A percentile compares a stretch with the other conserved stretches of the same genome.
phyloP scores from a whole-genome alignment of 129 eudicot species.

The Sambucus nigra region DNA sequence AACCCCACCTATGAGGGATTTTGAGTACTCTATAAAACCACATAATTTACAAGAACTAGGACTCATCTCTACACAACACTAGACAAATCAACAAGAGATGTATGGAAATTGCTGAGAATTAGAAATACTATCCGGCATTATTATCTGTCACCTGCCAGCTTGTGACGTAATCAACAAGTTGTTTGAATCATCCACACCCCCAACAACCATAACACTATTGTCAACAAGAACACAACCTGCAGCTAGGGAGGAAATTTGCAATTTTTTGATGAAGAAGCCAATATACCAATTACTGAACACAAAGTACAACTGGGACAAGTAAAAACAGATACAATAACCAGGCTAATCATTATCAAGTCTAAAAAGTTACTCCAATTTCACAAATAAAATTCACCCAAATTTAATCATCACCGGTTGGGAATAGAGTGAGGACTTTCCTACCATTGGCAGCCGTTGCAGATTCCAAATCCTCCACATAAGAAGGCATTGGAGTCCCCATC shows the following conservation, averaged over 20 bases:
- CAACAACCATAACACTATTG: slow-evolving; percentile 9
- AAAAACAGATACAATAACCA: background rate
- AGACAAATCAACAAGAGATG: slow-evolving; percentile 17
- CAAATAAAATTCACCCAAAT: slow-evolving; percentile 21
- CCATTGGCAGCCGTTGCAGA: slow-evolving; percentile 46
- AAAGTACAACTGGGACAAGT: background rate
- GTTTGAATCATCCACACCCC: slow-evolving; percentile 9
- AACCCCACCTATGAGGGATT: slow-evolving; percentile 15
- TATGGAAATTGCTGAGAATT: slow-evolving; percentile 9
- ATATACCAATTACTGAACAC: slow-evolving; percentile 1
- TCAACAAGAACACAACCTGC: background rate
- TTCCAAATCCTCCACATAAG: slow-evolving; percentile 75
- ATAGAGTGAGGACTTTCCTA: slow-evolving; percentile 74
- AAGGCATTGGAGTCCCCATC: slow-evolving; percentile 37
- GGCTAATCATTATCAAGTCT: slow-evolving; percentile 1
- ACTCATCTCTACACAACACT: slow-evolving; percentile 34
- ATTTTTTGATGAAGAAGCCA: background rate
- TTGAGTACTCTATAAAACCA: slow-evolving; percentile 19
- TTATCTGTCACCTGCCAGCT: slow-evolving; percentile 7
- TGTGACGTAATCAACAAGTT: slow-evolving; percentile 7
- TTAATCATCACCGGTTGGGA: slow-evolving; percentile 83
- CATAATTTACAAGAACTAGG: slow-evolving; percentile 47
- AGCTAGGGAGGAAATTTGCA: background rate
- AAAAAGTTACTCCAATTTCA: slow-evolving; percentile 6
- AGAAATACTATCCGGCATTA: slow-evolving; percentile 4